Evolutionary conservation across 2,329 filamentous ascomycete species (phyloP), one percentile per base, ranked within the genome.

Genomic region (Cladosporium halotolerans): DNA sequence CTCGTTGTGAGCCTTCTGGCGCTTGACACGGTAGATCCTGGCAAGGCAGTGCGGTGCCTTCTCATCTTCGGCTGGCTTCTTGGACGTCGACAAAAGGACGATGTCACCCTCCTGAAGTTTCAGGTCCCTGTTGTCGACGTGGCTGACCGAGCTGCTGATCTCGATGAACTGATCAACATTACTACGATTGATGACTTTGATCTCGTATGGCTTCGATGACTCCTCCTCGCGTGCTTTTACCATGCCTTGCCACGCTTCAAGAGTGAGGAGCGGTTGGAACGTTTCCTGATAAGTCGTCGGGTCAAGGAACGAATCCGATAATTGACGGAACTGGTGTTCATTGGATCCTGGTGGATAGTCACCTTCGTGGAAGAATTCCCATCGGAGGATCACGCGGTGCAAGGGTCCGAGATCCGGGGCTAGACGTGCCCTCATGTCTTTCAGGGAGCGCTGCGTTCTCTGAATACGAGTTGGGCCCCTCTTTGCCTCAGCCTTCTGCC

Each of bases 231-330:
- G 91, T 16, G 88, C 82, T 46, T 89, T 91, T 47, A 95, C 85
- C 67, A 99, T 93, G 4, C 88, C 88, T 66, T 95, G 88, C 93
- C 93, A 99, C 31, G 92, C 92, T 74, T 99, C 93, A 23, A 95
- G 85, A 31, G 93, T 83, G 33, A 99, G 78, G 18, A 99, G 77
- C 5, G 92, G 91, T 60, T 95, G 85, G 70, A 99, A 99, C 0
- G 90, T 96, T 55, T 82, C 79, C 67, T 95, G 88, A 67, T 99
- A 99, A 46, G 88, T 84, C 41, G 74, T 73, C 0, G 90, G 87
- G 60, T 89, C 84, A 28, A 76, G 70, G 70, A 96, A 99, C 0
- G 82, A 82, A 57, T 88, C 85, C 4, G 86, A 84, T 9, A 99
- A 92, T 51, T 82, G 77, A 44, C 79, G 82, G 65, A 92, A 95